Percentiles rank a stretch among this genome's conserved stretches.
These are phyloP conservation scores for Musa acuminata DNA, from an alignment of 176 grass and related monocot genomes.

Conservation along the genomic window DNA sequence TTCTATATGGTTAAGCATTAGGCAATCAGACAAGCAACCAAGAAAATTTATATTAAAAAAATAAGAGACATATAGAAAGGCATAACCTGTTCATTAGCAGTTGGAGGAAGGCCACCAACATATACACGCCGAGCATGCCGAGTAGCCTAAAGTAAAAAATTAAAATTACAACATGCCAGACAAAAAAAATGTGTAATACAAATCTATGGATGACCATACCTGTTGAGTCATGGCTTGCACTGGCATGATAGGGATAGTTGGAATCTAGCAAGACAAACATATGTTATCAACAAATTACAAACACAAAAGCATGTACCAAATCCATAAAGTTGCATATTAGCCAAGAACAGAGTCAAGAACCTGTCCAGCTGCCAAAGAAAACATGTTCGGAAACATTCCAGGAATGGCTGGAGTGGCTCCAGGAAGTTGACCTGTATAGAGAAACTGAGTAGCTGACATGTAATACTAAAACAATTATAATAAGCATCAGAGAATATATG, in stretches of 20 bases:
- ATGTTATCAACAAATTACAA: background rate
- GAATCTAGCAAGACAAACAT: conserved; percentile 27
- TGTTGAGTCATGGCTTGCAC: conserved; percentile 97
- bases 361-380: conserved; percentile 56
- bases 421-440: conserved; percentile 50
- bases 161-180: background rate
- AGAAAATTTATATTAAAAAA: background rate
- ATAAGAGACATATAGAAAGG: background rate
- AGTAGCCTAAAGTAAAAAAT: conserved; percentile 41
- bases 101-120: conserved; percentile 86
- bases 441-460: conserved; percentile 14
- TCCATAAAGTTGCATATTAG: conserved; percentile 3
- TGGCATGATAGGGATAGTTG: conserved; percentile 67
- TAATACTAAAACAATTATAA: background rate
- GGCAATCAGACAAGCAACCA: too few species aligned
- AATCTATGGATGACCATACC: conserved; percentile 11
- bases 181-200: background rate
- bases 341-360: conserved; percentile 15
- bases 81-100: conserved; percentile 82
- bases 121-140: conserved; percentile 91
- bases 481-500: conserved; percentile 13
- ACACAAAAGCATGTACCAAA: background rate
- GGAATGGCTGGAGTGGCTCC: conserved; percentile 39
- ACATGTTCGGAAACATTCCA: conserved; percentile 74
- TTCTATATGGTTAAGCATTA: too few species aligned